A percentile compares a stretch with the other conserved stretches of the same genome.
These are phyloP conservation scores for Syzygium jambos DNA, from an alignment of 345 rosid genomes.

Conservation along the genomic window DNA sequence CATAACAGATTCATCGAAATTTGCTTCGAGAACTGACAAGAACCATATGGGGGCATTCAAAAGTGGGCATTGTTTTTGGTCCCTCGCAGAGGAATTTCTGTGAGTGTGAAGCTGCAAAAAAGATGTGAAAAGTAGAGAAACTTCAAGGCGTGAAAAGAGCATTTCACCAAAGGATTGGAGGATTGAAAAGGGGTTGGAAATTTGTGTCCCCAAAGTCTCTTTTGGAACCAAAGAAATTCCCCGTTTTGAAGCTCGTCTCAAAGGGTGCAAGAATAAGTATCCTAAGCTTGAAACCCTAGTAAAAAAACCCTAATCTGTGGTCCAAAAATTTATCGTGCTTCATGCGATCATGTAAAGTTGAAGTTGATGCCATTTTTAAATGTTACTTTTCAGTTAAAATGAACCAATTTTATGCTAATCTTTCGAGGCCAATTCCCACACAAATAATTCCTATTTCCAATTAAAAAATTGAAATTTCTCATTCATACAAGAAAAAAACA, in stretches of 20 bases:
- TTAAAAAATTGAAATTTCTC: not conserved
- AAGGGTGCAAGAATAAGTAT: conserved; percentile 19
- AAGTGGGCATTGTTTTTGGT: conserved; percentile 1
- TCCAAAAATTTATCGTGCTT: not conserved
- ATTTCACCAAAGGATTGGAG: not conserved
- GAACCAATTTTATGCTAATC: not conserved
- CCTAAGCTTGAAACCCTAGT: conserved; percentile 18
- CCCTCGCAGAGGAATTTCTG: not conserved
- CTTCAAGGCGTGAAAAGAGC: conserved; percentile 1
- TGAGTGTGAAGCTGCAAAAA: conserved; percentile 19
- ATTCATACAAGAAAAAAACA: not conserved
- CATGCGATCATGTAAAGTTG: not conserved
- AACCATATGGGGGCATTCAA: conserved; percentile 3
- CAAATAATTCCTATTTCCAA: not conserved
- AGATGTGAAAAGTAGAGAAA: conserved; percentile 8
- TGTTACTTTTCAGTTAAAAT: not conserved
- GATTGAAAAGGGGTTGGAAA: conserved; percentile 29
- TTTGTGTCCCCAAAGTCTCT: conserved; percentile 43
- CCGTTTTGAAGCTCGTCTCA: conserved; percentile 8
- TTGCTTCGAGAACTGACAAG: conserved; percentile 19
- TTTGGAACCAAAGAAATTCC: conserved; percentile 1
- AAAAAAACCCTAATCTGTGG: not conserved
- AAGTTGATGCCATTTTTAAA: not conserved
- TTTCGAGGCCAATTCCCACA: not conserved
- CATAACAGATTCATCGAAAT: conserved; percentile 7